Conservation (phyloP, 129 eudicot genomes). For the Lonicera japonica region DNA sequence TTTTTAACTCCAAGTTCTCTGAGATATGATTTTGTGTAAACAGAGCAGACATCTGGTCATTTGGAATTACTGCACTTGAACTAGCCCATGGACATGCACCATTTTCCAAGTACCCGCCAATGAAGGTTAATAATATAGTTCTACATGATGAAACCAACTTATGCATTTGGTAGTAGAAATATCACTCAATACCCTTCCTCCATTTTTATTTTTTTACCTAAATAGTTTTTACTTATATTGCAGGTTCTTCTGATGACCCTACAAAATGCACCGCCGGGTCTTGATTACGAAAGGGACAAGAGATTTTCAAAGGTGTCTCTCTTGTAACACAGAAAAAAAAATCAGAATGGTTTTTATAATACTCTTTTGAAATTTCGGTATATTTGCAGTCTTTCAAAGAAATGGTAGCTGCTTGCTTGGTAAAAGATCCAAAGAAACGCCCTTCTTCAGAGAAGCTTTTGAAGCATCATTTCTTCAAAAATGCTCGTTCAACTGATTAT, state of each 20-base stretch:
- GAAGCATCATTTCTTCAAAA: slow-evolving; percentile 81
- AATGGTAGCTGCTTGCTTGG: slow-evolving; percentile 96
- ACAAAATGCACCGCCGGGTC: slow-evolving; percentile 98
- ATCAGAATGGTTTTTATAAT: background rate
- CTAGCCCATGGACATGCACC: slow-evolving; percentile 99
- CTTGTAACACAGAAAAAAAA: background rate
- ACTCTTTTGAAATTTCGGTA: slow-evolving; percentile 1
- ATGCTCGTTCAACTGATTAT: slow-evolving; percentile 66
- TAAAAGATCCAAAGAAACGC: slow-evolving; percentile 90
- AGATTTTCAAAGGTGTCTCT: slow-evolving; percentile 77
- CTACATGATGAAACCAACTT: background rate
- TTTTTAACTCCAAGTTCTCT: slow-evolving; percentile 5
- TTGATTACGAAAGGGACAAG: slow-evolving; percentile 92
- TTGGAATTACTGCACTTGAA: slow-evolving; percentile 97
- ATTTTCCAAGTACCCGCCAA: slow-evolving; percentile 93
- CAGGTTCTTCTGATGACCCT: slow-evolving; percentile 95
- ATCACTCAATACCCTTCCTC: background rate
- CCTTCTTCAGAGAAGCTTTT: slow-evolving; percentile 81
- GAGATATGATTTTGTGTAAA: slow-evolving; percentile 14
- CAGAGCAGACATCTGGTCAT: slow-evolving; percentile 99
- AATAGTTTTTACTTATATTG: background rate
- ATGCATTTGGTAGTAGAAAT: background rate
- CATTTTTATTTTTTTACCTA: background rate
- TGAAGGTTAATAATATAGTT: slow-evolving; percentile 57
- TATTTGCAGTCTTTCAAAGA: slow-evolving; percentile 78